Evolutionary conservation across 805 yeast genomes (phyloP).

Genomic region (Lipomyces lipofer): DNA sequence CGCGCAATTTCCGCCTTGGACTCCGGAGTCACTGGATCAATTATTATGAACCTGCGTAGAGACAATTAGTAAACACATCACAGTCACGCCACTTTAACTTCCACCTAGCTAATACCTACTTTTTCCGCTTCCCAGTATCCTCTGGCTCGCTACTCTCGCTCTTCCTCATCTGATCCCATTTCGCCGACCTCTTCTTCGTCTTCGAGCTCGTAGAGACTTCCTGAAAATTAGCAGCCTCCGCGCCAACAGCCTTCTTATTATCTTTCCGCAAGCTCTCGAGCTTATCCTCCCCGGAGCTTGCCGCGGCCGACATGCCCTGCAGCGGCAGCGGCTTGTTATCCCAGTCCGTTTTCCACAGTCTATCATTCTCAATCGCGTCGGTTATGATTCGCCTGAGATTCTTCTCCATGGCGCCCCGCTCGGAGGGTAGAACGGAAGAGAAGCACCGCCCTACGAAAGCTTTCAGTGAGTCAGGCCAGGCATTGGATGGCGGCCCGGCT

Average conservation of each 20-base stretch:
- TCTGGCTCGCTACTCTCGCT: background rate
- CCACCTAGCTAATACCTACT: conserved; percentile 1
- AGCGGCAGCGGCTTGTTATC: conserved; percentile 51
- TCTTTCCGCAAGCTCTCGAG: conserved; percentile 15
- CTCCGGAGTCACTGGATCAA: too few relatives aligned
- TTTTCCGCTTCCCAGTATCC: background rate
- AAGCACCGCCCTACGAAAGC: conserved; percentile 54
- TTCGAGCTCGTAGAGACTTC: background rate
- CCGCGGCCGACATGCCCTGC: conserved; percentile 29
- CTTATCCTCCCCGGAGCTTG: conserved; percentile 15
- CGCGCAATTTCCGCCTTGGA: too few relatives aligned
- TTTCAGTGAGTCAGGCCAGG: conserved; percentile 59
- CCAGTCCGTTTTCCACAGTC: conserved; percentile 58
- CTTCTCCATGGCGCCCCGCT: conserved; percentile 46
- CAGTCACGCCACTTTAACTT: conserved; percentile 8
- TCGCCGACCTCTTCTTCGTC: conserved; percentile 20
- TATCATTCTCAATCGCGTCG: conserved; percentile 48
- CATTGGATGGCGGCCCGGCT: background rate
- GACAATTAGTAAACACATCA: too few relatives aligned
- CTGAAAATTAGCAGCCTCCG: background rate
- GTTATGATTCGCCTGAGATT: conserved; percentile 55
- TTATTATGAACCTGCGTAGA: too few relatives aligned
- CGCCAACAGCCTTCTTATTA: background rate
- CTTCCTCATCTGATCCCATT: conserved; percentile 28
- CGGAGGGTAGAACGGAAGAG: conserved; percentile 42